Evolutionary conservation across 306 rosid species (phyloP), one percentile per base, ranked within the genome.

Genomic region (Dalbergia oliveri): DNA sequence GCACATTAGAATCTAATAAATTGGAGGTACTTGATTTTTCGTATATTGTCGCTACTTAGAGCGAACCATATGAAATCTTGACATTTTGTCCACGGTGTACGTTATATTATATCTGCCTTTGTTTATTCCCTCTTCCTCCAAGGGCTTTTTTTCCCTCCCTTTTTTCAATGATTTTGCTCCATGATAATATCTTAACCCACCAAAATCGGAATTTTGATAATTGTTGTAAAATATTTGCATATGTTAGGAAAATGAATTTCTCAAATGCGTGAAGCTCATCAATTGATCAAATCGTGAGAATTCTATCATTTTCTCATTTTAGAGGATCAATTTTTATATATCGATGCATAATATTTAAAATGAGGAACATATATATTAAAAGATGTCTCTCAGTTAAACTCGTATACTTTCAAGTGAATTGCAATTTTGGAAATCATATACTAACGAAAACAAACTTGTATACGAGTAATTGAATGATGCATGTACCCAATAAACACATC

Each of bases 1-100:
- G 49, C 49, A 70, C 19, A 11, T n/a, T 72, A 72, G 4, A 44
- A 54, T 56, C 34, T 34, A 51, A 16, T 16, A 72, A 35, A 72
- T 35, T 57, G 26, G 39, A 57, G 13, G 56, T 39, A 0, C 53
- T 73, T 39, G 66, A 37, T 11, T 21, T 69, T 73, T 23, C 43
- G 66, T 56, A 59, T 43, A 59, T 74, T 74, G 16, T 60, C 33
- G 31, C 31, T 26, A 59, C 58, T 59, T 73, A 37, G 41, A 44
- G 35, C 65, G 34, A 59, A 9, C 8, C 3, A 59, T 59, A 59
- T 59, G 15, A 23, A 59, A 23, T 64, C 60, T 54, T 54, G 9
- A 54, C 60, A 54, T 54, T 64, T 64, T 64, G 16, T 50, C 57
- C n/a, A 37, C 41, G 41, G 7, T 4, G 41, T 6, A 37, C 41